phyloP scores from a whole-genome alignment of 2,329 filamentous ascomycete genomes.

The Coniella lustricola region DNA sequence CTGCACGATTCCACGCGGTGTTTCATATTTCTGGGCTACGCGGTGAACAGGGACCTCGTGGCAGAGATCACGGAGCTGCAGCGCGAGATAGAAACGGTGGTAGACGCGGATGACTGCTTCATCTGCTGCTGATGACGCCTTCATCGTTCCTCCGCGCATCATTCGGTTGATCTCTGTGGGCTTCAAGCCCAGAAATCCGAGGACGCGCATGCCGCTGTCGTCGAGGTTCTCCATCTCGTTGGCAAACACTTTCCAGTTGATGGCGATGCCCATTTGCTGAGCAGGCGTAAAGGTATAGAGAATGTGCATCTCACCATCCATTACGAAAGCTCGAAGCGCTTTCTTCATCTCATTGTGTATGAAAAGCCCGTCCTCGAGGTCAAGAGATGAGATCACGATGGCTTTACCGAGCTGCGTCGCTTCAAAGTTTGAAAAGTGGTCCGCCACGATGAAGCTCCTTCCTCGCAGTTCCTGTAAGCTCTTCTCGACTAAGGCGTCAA shows the following conservation, averaged over 20 bases:
- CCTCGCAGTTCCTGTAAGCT: slow-evolving; percentile 52
- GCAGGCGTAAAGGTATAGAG: slow-evolving; percentile 73
- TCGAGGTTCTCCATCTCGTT: slow-evolving; percentile 64
- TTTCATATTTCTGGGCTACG: slow-evolving; percentile 64
- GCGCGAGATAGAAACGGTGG: slow-evolving; percentile 64
- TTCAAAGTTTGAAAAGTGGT: slow-evolving; percentile 44
- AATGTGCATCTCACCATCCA: slow-evolving; percentile 76
- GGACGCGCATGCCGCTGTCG: slow-evolving; percentile 62
- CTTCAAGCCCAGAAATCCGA: slow-evolving; percentile 61
- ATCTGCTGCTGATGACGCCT: slow-evolving; percentile 55
- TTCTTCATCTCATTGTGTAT: slow-evolving; percentile 61
- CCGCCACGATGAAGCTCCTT: slow-evolving; percentile 47
- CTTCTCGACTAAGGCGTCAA: slow-evolving; percentile 47
- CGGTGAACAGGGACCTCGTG: slow-evolving; percentile 66
- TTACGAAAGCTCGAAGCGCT: slow-evolving; percentile 65
- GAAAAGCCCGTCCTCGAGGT: slow-evolving; percentile 69
- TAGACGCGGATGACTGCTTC: slow-evolving; percentile 57
- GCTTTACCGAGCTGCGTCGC: slow-evolving; percentile 63
- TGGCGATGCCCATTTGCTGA: slow-evolving; percentile 44
- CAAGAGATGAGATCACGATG: slow-evolving; percentile 64
- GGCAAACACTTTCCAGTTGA: slow-evolving; percentile 69
- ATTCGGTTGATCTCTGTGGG: slow-evolving; percentile 60
- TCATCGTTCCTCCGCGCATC: slow-evolving; percentile 60
- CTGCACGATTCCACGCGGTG: slow-evolving; percentile 64
- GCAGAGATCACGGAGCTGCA: slow-evolving; percentile 72